Conservation (phyloP, 2,329 filamentous ascomycete species). For the Hypoxylon sp. region DNA sequence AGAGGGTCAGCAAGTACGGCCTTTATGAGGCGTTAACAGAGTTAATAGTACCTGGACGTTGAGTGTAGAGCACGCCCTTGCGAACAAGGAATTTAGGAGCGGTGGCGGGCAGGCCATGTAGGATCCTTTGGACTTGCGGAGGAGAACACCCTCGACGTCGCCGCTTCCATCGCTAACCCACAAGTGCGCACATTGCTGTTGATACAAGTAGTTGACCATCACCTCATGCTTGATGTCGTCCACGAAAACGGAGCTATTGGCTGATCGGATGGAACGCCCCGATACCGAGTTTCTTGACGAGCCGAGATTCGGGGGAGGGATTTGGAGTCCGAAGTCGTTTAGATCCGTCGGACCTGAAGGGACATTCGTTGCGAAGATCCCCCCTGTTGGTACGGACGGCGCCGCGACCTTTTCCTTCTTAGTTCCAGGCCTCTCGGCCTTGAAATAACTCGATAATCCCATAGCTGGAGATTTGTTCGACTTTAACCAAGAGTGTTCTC, state of each 20-base stretch:
- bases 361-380: constrained; percentile 55
- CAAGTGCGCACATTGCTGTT: constrained; percentile 79
- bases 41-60: constrained; percentile 73
- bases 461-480: constrained; percentile 55
- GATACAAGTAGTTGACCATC: constrained; percentile 86
- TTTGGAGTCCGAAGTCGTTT: constrained; percentile 63
- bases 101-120: constrained; percentile 81
- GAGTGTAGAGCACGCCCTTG: constrained; percentile 73
- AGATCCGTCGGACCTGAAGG: constrained; percentile 48
- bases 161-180: constrained; percentile 80
- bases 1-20: background rate
- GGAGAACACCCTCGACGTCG: constrained; percentile 77
- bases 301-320: constrained; percentile 61
- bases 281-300: constrained; percentile 67
- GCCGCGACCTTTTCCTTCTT: constrained; percentile 44
- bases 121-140: constrained; percentile 74
- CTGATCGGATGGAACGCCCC: constrained; percentile 60
- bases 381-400: constrained; percentile 45
- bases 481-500: background rate
- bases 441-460: constrained; percentile 74
- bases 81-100: constrained; percentile 72
- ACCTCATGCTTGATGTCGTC: constrained; percentile 84
- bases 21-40: constrained; percentile 42
- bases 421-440: constrained; percentile 60
- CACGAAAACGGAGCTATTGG: constrained; percentile 66